Conservation (phyloP, 2,329 filamentous ascomycete genomes). For the Pyricularia sp. region DNA sequence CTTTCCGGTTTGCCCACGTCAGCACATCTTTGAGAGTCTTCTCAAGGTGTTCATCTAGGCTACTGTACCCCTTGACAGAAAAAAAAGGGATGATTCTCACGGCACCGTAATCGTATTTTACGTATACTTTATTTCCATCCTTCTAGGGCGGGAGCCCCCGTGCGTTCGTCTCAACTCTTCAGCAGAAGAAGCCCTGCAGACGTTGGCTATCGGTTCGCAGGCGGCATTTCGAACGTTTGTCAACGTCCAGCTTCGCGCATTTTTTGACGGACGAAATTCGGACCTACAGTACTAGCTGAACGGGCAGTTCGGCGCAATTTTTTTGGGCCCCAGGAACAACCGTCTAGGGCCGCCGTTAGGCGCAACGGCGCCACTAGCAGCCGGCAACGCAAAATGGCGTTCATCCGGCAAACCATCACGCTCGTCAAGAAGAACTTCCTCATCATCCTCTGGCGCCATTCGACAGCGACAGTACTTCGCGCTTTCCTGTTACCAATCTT, state of each 20-base stretch:
- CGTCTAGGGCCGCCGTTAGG: neutral
- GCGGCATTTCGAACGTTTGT: neutral
- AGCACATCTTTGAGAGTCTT: neutral
- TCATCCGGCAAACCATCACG: conserved; percentile 50
- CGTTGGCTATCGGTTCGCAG: neutral
- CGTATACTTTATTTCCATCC: neutral
- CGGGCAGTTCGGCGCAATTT: neutral
- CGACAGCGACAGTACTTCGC: conserved; percentile 40
- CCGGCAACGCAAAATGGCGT: neutral
- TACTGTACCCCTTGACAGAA: neutral
- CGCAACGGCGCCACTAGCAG: neutral
- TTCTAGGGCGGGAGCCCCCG: neutral
- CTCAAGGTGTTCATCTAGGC: neutral
- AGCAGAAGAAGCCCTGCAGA: neutral
- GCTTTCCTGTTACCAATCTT: conserved; percentile 51
- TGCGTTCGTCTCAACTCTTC: neutral
- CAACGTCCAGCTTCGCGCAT: neutral
- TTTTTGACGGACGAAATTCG: neutral
- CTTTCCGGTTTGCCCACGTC: neutral
- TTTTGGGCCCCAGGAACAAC: neutral
- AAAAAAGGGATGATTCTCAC: neutral
- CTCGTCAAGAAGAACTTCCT: conserved; percentile 53
- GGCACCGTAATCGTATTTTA: neutral
- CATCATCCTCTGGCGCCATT: conserved; percentile 46
- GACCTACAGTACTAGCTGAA: too few species aligned